These are phyloP conservation scores for Phytopythium delawarense DNA, from an alignment of 352 stramenopile genomes.

Conservation along the genomic window DNA sequence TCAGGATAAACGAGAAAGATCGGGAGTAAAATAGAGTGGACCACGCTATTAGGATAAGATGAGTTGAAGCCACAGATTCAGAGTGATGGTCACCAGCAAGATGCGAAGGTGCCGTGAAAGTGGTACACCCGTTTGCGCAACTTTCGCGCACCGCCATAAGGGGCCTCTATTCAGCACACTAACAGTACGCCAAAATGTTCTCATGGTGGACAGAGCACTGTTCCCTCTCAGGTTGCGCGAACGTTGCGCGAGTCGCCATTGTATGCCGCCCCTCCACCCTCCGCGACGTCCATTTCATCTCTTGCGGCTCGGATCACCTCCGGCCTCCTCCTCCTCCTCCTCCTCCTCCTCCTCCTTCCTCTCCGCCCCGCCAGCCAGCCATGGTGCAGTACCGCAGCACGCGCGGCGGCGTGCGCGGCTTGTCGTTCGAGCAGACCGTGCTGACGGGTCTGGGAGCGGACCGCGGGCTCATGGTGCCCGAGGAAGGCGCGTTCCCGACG, in stretches of 20 bases:
- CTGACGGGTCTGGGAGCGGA: slow-evolving; percentile 83
- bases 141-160: not conserved
- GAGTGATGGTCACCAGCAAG: not conserved
- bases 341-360: not conserved
- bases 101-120: not conserved
- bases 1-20: too few relatives aligned
- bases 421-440: slow-evolving; percentile 86
- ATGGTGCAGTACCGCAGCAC: slow-evolving; percentile 88
- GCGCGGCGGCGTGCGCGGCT: slow-evolving; percentile 66
- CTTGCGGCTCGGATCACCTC: not conserved
- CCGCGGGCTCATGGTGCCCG: slow-evolving; percentile 79
- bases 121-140: not conserved
- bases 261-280: not conserved
- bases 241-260: not conserved
- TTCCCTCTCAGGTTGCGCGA: not conserved
- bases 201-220: not conserved
- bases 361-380: not conserved
- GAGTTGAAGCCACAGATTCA: too few relatives aligned
- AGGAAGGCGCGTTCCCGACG: slow-evolving; percentile 71
- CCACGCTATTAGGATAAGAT: too few relatives aligned
- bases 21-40: too few relatives aligned
- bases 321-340: not conserved
- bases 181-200: not conserved
- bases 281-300: not conserved
- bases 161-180: not conserved